Percentiles rank a stretch among this genome's conserved stretches.
Evolutionary conservation across 306 rosid genomes (phyloP).

Genomic region (Vachellia pachyceras): DNA sequence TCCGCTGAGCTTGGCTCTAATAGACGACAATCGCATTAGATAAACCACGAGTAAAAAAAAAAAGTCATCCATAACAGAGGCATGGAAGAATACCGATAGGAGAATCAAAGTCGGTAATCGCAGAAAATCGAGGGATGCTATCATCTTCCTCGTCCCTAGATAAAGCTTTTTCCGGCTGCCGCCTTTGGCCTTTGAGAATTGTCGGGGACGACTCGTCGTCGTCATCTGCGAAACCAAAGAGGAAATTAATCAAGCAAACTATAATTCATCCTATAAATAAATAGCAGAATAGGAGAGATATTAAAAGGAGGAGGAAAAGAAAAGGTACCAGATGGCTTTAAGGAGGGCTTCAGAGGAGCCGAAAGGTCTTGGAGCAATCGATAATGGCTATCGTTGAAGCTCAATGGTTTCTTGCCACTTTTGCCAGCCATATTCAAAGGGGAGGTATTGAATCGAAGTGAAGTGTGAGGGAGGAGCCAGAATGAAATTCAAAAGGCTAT

Average conservation of each 20-base stretch:
- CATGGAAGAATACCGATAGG: conserved; percentile 41
- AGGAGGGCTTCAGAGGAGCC: conserved; percentile 64
- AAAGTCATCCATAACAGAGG: neutral
- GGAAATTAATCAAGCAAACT: neutral
- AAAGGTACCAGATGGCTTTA: conserved; percentile 29
- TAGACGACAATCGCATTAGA: neutral
- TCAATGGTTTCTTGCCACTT: conserved; percentile 55
- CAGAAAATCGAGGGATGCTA: conserved; percentile 56
- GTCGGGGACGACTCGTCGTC: neutral
- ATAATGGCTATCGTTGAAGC: conserved; percentile 85
- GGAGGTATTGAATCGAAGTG: no score
- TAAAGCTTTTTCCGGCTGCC: neutral
- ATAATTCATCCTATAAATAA: neutral
- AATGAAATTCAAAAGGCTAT: neutral
- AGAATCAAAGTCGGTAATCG: conserved; percentile 63
- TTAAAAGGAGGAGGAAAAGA: neutral
- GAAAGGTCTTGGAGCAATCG: conserved; percentile 84
- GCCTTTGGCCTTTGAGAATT: neutral
- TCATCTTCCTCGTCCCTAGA: conserved; percentile 22
- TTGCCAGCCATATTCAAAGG: conserved; percentile 56
- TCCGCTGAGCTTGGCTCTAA: neutral
- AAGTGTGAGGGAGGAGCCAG: neutral
- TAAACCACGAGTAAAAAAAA: neutral
- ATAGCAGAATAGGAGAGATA: neutral
- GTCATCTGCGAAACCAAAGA: conserved; percentile 22